Conservation (phyloP, 768 basidiomycete genomes). For the Leucosporidium creatinivorum region DNA sequence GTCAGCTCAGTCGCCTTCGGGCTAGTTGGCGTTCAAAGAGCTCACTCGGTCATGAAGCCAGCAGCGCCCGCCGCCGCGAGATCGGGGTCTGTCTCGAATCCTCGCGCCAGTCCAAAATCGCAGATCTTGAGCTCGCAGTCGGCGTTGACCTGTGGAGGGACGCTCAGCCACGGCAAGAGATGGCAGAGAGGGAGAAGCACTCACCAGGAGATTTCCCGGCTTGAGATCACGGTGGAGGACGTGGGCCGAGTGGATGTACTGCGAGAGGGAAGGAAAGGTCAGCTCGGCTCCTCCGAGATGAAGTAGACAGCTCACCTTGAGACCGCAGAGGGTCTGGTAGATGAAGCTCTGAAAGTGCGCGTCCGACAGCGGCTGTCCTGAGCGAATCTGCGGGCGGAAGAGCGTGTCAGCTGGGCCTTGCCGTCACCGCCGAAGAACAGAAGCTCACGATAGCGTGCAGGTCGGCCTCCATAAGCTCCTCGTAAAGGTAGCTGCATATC, state of each 20-base stretch:
- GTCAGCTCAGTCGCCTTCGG: background rate
- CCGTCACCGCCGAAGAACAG: background rate
- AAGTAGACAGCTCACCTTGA: conserved; percentile 60
- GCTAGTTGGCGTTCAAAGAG: conserved; percentile 7
- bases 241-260: conserved; percentile 49
- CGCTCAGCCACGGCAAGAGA: background rate
- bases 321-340: conserved; percentile 94
- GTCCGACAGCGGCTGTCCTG: conserved; percentile 46
- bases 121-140: conserved; percentile 99
- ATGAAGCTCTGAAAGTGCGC: conserved; percentile 67
- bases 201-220: conserved; percentile 45
- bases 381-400: conserved; percentile 42
- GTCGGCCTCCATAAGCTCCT: conserved; percentile 99
- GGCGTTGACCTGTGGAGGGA: conserved; percentile 75
- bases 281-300: background rate
- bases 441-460: conserved; percentile 80
- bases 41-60: conserved; percentile 99
- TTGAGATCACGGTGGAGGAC: conserved; percentile 49
- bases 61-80: conserved; percentile 31
- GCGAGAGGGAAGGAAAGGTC: background rate
- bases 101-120: conserved; percentile 83
- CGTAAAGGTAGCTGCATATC: conserved; percentile 50
- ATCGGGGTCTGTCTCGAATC: conserved; percentile 35
- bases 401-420: background rate
- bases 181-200: background rate